These are phyloP conservation scores for Atkinsonella hypoxylon DNA, from an alignment of 2,329 filamentous ascomycete species.

Conservation along the genomic window DNA sequence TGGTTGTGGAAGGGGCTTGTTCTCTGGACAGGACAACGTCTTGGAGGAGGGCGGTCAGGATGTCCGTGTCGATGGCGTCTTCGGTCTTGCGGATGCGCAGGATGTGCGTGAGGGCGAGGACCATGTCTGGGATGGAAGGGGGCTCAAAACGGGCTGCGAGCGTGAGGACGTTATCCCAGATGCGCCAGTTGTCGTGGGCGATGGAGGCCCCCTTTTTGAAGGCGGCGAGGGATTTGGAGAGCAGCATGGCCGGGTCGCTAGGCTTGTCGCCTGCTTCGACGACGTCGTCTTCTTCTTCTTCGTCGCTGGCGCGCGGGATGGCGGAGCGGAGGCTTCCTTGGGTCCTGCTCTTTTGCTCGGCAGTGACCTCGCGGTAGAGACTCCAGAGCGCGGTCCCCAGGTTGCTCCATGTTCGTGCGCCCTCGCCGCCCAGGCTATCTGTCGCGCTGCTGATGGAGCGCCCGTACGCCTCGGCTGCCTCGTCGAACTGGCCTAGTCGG, in stretches of 20 bases:
- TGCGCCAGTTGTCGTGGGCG: slow-evolving; percentile 77
- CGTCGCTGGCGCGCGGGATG: slow-evolving; percentile 9
- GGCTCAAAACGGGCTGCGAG: slow-evolving; percentile 69
- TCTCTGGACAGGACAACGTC: slow-evolving; percentile 47
- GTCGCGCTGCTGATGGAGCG: slow-evolving; percentile 58
- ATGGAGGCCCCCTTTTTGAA: slow-evolving; percentile 79
- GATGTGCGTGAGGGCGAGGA: slow-evolving; percentile 62
- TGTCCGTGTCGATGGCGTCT: slow-evolving; percentile 60
- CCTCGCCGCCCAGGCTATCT: slow-evolving; percentile 61
- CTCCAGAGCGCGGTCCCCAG: slow-evolving; percentile 73
- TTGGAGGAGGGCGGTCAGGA: slow-evolving; percentile 60
- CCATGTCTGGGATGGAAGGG: slow-evolving; percentile 61
- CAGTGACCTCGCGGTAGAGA: slow-evolving; percentile 44
- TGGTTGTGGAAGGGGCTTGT: slow-evolving; percentile 13
- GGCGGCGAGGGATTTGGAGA: slow-evolving; percentile 66
- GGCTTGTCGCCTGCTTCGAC: slow-evolving; percentile 12
- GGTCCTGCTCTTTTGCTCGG: slow-evolving; percentile 22
- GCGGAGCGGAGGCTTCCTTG: slow-evolving; percentile 10
- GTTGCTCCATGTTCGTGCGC: slow-evolving; percentile 92
- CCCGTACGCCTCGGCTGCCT: slow-evolving; percentile 73
- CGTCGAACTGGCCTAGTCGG: slow-evolving; percentile 61
- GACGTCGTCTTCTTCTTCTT: slow-evolving; percentile 16
- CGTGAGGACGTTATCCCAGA: slow-evolving; percentile 94
- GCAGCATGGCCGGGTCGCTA: slow-evolving; percentile 45
- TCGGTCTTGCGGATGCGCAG: slow-evolving; percentile 71